phyloP scores from a whole-genome alignment of 345 rosid species.

The Microthlaspi erraticum region DNA sequence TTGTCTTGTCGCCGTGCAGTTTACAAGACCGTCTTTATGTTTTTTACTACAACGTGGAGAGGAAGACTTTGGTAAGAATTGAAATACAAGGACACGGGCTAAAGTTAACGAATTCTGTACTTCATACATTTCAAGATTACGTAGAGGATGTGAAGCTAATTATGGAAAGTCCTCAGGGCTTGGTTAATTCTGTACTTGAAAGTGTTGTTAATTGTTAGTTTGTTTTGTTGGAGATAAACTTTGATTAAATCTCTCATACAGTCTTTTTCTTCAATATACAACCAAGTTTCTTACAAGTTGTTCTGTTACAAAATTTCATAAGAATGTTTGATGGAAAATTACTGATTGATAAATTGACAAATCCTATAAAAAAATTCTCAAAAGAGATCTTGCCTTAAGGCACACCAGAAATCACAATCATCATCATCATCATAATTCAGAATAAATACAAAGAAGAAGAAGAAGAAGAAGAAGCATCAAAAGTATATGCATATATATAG shows the following conservation, averaged over 20 bases:
- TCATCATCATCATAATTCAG: conserved; percentile 4
- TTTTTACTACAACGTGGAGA: conserved; percentile 2
- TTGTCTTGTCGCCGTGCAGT: background rate
- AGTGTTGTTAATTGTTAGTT: too few species aligned
- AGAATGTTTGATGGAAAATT: background rate
- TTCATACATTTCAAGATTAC: background rate
- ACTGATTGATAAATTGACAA: background rate
- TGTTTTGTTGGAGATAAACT: too few species aligned
- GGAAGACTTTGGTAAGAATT: background rate
- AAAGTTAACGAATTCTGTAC: too few species aligned
- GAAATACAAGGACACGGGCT: conserved; percentile 1
- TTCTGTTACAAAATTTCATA: background rate
- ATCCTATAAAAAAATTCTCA: background rate
- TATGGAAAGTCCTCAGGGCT: background rate
- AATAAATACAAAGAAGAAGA: conserved; percentile 23
- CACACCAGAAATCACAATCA: conserved; percentile 26
- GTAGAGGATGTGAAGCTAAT: background rate
- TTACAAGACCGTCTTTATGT: background rate
- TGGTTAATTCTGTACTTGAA: background rate
- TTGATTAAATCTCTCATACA: too few species aligned
- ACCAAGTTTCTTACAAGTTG: conserved; percentile 2
- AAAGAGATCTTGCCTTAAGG: conserved; percentile 24
- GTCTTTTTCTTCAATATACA: too few species aligned
- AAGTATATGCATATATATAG: conserved; percentile 24
- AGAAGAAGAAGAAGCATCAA: conserved; percentile 17